Percentiles rank a stretch among this genome's conserved stretches.
phyloP scores from a whole-genome alignment of 176 grass and related monocot genomes.

The Areca catechu region DNA sequence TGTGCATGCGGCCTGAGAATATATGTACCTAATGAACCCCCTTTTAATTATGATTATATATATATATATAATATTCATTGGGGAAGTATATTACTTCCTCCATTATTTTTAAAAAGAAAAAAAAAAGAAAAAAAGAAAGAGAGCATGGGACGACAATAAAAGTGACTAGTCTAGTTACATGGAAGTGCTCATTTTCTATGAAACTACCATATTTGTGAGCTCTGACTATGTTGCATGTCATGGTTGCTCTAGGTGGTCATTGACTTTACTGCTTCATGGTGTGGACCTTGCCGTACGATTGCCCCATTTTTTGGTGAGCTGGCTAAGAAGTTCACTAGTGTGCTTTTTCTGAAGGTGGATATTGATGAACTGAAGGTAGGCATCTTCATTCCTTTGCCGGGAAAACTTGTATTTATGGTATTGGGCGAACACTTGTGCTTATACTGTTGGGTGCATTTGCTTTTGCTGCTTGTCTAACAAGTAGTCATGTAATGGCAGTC shows the following conservation, averaged over 20 bases:
- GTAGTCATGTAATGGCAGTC: constrained; percentile 17
- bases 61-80: too few relatives aligned
- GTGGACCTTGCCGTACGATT: constrained; percentile 51
- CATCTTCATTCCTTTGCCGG: neutral
- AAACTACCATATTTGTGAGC: neutral
- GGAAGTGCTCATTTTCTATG: neutral
- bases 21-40: too few relatives aligned
- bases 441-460: neutral
- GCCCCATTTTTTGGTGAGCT: constrained; percentile 40
- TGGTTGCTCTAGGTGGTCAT: constrained; percentile 40
- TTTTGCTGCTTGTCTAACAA: neutral
- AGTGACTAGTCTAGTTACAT: neutral
- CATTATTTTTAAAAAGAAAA: too few relatives aligned
- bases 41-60: too few relatives aligned
- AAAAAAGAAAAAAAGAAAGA: too few relatives aligned
- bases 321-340: constrained; percentile 35
- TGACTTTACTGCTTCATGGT: constrained; percentile 82
- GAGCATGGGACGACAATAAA: too few relatives aligned
- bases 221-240: neutral
- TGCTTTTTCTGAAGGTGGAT: constrained; percentile 60
- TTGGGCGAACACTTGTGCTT: neutral
- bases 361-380: constrained; percentile 65
- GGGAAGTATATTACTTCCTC: too few relatives aligned
- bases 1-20: too few relatives aligned
- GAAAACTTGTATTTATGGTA: neutral